Evolutionary conservation across 176 grass and related monocot species (phyloP), one percentile per base, ranked within the genome.

Genomic region (Elymus sibiricus): DNA sequence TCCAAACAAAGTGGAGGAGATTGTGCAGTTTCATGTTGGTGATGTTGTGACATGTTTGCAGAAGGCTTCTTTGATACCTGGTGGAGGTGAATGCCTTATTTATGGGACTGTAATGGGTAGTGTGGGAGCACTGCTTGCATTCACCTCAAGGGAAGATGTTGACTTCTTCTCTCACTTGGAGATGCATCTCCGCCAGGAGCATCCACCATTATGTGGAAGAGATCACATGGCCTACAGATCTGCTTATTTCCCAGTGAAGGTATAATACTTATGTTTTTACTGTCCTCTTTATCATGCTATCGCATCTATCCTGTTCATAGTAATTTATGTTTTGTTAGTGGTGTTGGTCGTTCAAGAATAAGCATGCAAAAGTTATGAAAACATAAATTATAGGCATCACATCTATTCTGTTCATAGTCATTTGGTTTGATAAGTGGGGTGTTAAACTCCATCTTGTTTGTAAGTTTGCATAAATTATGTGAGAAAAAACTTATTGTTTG

Each of bases 81-180:
- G 97, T 25, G 97, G 97, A 40, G 94, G 97, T 42, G 97, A 99
- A 84, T 96, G 97, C 46, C 86, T 93, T 79, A 97, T 99, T 87
- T 99, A 91, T 69, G 97, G 97, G 37, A 97, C 94, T 80, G 90
- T 97, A 35, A 99, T 99, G 97, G 97, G 94, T 27, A 94, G 94
- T 88, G 67, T 99, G 42, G 94, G 97, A 62, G 97, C 97, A 77
- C 71, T 99, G 64, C 90, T 99, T 90, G 94, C 97, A 68, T 99
- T 99, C 85, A 97, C 82, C 70, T 96, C 94, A 15, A 92, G 97
- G 82, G 97, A 99, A 89, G 92, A 99, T 90, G 94, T 99, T 28
- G 97, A 99, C 60, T 99, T 99, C 86, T 99, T 99, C 72, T 99
- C 94, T 34, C 97, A 99, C 79, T 93, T 99, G 76, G 97, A 99